Evolutionary conservation across 2,329 filamentous ascomycete genomes (phyloP).

Genomic region (Davidsoniella eucalypti): DNA sequence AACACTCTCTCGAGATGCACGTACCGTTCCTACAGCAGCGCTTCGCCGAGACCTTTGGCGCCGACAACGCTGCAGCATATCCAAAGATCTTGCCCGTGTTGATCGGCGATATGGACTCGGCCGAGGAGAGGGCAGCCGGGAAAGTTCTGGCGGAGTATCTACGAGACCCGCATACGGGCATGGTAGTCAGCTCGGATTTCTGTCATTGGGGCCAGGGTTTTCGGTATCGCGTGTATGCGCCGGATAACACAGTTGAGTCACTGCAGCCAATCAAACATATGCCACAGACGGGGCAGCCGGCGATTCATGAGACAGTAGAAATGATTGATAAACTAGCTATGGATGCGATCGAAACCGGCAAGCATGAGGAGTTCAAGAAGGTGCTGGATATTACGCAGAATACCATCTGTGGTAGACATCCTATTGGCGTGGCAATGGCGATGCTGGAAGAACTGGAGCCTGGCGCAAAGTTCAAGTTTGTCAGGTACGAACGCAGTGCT

Average conservation of each 20-base stretch:
- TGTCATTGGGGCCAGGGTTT: constrained; percentile 89
- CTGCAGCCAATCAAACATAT: constrained; percentile 23
- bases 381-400: constrained; percentile 61
- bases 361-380: constrained; percentile 51
- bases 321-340: constrained; percentile 68
- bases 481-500: constrained; percentile 76
- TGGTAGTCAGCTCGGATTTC: constrained; percentile 88
- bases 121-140: constrained; percentile 53
- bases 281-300: constrained; percentile 19
- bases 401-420: constrained; percentile 87
- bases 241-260: constrained; percentile 23
- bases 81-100: constrained; percentile 74
- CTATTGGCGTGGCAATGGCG: constrained; percentile 85
- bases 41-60: constrained; percentile 32
- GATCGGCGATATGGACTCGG: constrained; percentile 54
- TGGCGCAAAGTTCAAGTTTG: constrained; percentile 52
- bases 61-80: constrained; percentile 31
- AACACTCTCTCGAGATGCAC: constrained; percentile 96
- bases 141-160: constrained; percentile 62
- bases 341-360: constrained; percentile 64
- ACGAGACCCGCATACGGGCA: constrained; percentile 56
- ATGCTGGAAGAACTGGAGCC: constrained; percentile 50
- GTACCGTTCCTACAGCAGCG: constrained; percentile 83
- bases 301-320: constrained; percentile 74
- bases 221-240: constrained; percentile 62